Percentiles rank a stretch among this genome's conserved stretches.
These are phyloP conservation scores for Physcomitrium patens DNA, from an alignment of 225 moss, liverwort and hornwort genomes.

Conservation along the genomic window DNA sequence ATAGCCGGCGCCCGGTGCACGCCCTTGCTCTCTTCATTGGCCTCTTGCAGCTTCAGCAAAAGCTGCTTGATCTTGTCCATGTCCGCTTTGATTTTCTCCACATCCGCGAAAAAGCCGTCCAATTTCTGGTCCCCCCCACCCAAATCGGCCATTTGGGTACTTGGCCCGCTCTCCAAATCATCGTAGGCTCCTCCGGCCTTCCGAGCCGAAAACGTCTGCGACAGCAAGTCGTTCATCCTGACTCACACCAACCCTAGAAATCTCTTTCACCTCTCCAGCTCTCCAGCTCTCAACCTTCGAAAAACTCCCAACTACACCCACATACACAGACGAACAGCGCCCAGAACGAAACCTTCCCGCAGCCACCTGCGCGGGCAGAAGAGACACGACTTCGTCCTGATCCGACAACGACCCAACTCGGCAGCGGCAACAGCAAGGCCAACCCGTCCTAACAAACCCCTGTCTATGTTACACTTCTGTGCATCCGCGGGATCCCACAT, in stretches of 20 bases:
- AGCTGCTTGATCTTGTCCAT: conserved; percentile 65
- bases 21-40: conserved; percentile 61
- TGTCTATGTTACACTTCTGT: too few species aligned
- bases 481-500: not conserved
- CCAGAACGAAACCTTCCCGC: too few species aligned
- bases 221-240: conserved; percentile 49
- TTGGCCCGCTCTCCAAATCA: conserved; percentile 48
- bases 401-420: not conserved
- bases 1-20: conserved; percentile 57
- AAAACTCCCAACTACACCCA: not conserved
- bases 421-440: too few species aligned
- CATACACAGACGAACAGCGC: not conserved
- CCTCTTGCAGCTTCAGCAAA: conserved; percentile 52
- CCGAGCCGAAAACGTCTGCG: conserved; percentile 47
- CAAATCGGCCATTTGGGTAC: conserved; percentile 44
- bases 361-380: too few species aligned
- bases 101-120: conserved; percentile 53
- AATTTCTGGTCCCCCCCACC: conserved; percentile 42
- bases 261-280: not conserved
- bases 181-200: conserved; percentile 38
- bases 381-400: not conserved
- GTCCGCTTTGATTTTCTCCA: conserved; percentile 59
- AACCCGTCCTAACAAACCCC: too few species aligned
- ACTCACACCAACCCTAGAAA: conserved; percentile 19
- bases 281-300: not conserved